Percentiles rank a stretch among this genome's conserved stretches.
phyloP scores from a whole-genome alignment of 768 basidiomycete genomes.

The Suillus decipiens region DNA sequence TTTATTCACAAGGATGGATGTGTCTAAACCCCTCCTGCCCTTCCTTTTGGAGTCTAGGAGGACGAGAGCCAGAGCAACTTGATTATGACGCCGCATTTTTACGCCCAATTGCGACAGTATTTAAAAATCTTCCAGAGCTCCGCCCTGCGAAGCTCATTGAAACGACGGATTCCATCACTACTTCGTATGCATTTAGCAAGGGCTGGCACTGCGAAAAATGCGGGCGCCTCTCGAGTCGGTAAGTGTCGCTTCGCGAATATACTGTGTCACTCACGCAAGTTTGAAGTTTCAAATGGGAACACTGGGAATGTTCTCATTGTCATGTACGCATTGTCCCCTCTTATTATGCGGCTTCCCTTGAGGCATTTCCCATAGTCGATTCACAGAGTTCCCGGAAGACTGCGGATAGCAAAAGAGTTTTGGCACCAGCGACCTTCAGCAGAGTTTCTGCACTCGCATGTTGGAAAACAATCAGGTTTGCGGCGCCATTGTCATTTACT shows the following conservation, averaged over 20 bases:
- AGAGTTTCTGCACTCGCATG: constrained; percentile 29
- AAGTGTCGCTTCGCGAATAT: constrained; percentile 18
- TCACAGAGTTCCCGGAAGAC: constrained; percentile 21
- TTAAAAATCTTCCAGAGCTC: constrained; percentile 39
- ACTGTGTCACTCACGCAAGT: constrained; percentile 4
- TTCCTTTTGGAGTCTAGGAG: constrained; percentile 51
- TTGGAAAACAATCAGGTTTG: constrained; percentile 33
- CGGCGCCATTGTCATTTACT: neutral
- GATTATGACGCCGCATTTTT: constrained; percentile 54
- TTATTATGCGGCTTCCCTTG: neutral
- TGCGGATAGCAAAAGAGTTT: constrained; percentile 38
- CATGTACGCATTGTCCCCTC: constrained; percentile 38
- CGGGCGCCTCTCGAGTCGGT: constrained; percentile 78
- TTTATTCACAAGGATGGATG: constrained; percentile 60
- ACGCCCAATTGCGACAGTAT: constrained; percentile 32
- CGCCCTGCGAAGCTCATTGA: constrained; percentile 36
- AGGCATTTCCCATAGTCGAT: constrained; percentile 15
- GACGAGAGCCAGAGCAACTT: constrained; percentile 37
- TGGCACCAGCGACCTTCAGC: constrained; percentile 33
- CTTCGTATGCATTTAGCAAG: constrained; percentile 55
- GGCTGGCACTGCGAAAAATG: constrained; percentile 72
- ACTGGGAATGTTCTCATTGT: constrained; percentile 70
- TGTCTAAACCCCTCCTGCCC: constrained; percentile 64
- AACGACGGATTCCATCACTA: constrained; percentile 41
- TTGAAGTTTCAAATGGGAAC: constrained; percentile 69